These are phyloP conservation scores for Rhodamnia argentea DNA, from an alignment of 345 rosid species.

Conservation along the genomic window DNA sequence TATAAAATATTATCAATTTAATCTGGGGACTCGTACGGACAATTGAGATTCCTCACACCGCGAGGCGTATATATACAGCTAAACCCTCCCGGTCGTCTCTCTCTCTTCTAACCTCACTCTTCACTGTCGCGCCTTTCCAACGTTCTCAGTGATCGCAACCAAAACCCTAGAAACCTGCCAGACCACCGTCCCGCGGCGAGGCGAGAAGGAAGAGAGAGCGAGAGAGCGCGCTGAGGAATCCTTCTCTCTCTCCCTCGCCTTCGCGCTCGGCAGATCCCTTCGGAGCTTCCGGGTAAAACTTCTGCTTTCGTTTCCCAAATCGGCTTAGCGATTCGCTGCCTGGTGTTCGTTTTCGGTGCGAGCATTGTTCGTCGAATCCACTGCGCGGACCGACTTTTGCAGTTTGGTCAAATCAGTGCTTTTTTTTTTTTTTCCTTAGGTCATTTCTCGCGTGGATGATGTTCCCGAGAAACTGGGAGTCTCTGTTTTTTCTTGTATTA, in stretches of 20 bases:
- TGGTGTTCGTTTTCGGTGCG: not conserved
- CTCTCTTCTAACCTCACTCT: not conserved
- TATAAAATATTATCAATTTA: not conserved
- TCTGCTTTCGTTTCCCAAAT: not conserved
- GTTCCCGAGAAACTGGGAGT: not conserved
- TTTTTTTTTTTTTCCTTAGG: not conserved
- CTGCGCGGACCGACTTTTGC: not conserved
- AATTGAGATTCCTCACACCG: not conserved
- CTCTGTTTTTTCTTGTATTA: not conserved
- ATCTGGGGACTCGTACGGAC: not conserved
- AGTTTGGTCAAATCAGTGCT: not conserved
- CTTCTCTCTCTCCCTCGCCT: not conserved
- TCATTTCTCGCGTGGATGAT: not conserved
- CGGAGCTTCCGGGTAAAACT: not conserved
- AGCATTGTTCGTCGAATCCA: not conserved
- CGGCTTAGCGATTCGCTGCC: not conserved
- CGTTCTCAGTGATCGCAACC: not conserved
- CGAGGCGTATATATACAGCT: not conserved
- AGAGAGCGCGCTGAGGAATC: not conserved
- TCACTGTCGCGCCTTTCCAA: not conserved
- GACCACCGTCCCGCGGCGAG: not conserved
- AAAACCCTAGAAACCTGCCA: slow-evolving; percentile 47
- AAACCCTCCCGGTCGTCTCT: not conserved
- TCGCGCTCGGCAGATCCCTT: not conserved
- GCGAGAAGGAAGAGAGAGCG: not conserved